phyloP scores from a whole-genome alignment of 2,329 filamentous ascomycete genomes.

The Arthrobotrys entomopaga region DNA sequence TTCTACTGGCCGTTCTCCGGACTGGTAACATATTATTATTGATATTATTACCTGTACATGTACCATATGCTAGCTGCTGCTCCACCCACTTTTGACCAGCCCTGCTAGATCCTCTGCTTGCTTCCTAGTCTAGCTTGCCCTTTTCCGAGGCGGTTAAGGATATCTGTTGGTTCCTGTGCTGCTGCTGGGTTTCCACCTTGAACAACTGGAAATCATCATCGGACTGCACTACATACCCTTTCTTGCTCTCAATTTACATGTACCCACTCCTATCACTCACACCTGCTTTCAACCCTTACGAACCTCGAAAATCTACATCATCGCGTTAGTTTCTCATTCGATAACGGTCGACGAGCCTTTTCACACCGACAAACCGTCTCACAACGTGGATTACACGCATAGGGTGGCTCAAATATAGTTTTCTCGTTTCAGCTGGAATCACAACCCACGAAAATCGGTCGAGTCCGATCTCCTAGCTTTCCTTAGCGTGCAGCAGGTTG shows the following conservation, averaged over 20 bases:
- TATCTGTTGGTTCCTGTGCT: slow-evolving; percentile 32
- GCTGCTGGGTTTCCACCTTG: slow-evolving; percentile 18
- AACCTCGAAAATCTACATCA: slow-evolving; percentile 3
- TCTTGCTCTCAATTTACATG: background rate
- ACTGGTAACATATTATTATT: no score
- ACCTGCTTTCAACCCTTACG: background rate
- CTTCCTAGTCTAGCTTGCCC: slow-evolving; percentile 14
- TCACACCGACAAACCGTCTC: background rate
- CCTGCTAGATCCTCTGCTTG: slow-evolving; percentile 28
- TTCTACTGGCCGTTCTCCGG: background rate
- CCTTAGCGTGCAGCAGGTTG: background rate
- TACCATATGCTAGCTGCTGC: background rate
- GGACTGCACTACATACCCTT: background rate
- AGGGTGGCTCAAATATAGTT: slow-evolving; percentile 51
- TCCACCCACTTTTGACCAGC: slow-evolving; percentile 6
- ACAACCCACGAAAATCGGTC: slow-evolving; percentile 36
- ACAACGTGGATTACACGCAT: slow-evolving; percentile 33
- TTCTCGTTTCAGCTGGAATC: slow-evolving; percentile 48
- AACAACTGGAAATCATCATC: slow-evolving; percentile 1
- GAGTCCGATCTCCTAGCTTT: slow-evolving; percentile 12
- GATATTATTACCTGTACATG: background rate
- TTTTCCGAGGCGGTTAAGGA: slow-evolving; percentile 31
- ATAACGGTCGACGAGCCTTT: background rate
- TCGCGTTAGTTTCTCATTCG: background rate
- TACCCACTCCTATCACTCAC: background rate